These are phyloP conservation scores for Trametes sp. DNA, from an alignment of 1,284 basidiomycete genomes.

Conservation along the genomic window DNA sequence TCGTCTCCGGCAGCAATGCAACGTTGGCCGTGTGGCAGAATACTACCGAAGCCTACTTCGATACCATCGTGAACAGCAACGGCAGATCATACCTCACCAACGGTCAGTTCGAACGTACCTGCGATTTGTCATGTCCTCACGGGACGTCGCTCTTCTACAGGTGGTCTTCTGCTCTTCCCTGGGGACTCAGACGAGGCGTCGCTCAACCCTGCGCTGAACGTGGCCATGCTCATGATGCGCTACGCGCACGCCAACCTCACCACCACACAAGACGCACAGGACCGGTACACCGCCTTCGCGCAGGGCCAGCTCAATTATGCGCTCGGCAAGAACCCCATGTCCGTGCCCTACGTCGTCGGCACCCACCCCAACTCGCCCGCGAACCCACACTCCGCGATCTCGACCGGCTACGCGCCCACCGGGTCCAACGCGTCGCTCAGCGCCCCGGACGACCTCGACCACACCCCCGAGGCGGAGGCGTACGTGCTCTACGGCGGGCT, in stretches of 20 bases:
- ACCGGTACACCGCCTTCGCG: constrained; percentile 73
- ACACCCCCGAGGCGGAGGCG: constrained; percentile 70
- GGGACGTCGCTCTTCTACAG: constrained; percentile 45
- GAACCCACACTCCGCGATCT: constrained; percentile 89
- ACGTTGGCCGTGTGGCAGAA: constrained; percentile 71
- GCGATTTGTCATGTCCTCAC: background rate
- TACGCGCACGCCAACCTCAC: constrained; percentile 73
- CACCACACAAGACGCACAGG: constrained; percentile 63
- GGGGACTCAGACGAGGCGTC: constrained; percentile 83
- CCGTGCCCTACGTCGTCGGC: constrained; percentile 84
- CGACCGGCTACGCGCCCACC: constrained; percentile 70
- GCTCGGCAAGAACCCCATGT: constrained; percentile 90
- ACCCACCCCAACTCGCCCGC: constrained; percentile 88
- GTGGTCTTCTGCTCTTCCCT: constrained; percentile 80
- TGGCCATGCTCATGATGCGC: constrained; percentile 81
- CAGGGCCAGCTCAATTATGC: constrained; percentile 82
- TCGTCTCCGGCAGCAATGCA: constrained; percentile 48
- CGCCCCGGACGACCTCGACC: constrained; percentile 64
- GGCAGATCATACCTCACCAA: constrained; percentile 61
- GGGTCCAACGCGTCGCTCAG: constrained; percentile 54
- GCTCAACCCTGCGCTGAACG: constrained; percentile 87
- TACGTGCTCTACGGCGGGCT: constrained; percentile 88
- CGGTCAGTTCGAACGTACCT: constrained; percentile 46
- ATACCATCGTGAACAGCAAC: constrained; percentile 67
- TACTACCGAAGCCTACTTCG: constrained; percentile 81